A percentile compares a stretch with the other conserved stretches of the same genome.
Evolutionary conservation across 345 rosid species (phyloP).

Genomic region (Brassica rapa): DNA sequence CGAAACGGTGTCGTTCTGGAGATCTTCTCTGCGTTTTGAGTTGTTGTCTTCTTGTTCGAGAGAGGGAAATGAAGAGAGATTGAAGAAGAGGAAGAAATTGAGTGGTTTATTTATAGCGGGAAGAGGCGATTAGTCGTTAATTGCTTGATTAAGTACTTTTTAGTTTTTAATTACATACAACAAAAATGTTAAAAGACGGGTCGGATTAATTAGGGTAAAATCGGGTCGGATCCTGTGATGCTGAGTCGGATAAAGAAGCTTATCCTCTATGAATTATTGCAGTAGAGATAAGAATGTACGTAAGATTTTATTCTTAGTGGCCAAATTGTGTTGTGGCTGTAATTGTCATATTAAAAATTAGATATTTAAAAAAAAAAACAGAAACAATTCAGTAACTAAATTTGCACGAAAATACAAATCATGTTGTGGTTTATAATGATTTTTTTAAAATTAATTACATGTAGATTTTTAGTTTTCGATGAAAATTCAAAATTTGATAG

Average conservation of each 20-base stretch:
- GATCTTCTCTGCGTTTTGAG: not conserved
- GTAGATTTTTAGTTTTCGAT: not conserved
- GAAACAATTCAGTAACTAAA: not conserved
- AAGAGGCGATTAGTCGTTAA: not conserved
- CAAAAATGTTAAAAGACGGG: not conserved
- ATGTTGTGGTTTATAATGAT: not conserved
- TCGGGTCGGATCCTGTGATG: slow-evolving; percentile 5
- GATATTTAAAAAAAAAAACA: not conserved
- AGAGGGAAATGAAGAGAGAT: not conserved
- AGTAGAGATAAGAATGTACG: not conserved
- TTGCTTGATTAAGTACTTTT: not conserved
- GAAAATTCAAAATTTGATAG: not conserved
- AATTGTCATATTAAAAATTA: not conserved
- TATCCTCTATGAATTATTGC: not conserved
- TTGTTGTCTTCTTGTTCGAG: not conserved
- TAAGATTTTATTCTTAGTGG: slow-evolving; percentile 15
- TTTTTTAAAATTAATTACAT: not conserved
- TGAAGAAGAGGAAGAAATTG: not conserved
- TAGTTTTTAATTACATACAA: not conserved
- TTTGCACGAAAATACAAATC: not conserved
- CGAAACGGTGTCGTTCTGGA: slow-evolving; percentile 7
- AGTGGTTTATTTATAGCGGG: not conserved
- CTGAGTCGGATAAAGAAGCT: slow-evolving; percentile 34
- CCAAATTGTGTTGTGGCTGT: slow-evolving; percentile 32
- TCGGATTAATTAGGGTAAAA: not conserved